phyloP scores from a whole-genome alignment of 352 stramenopile genomes.

The Heterotrichella gracilis region DNA sequence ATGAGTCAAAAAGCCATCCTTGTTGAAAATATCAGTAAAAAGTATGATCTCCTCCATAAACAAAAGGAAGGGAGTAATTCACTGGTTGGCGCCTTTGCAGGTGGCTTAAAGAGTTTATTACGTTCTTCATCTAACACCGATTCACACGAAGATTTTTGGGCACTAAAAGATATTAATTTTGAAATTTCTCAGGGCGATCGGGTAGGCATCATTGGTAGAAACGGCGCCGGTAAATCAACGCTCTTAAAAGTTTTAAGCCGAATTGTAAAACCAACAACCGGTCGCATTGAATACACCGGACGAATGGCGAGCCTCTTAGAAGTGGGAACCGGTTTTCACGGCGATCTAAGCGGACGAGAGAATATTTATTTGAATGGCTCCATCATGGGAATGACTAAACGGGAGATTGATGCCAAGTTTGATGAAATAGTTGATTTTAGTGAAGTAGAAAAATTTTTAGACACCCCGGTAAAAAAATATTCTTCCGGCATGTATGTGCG shows the following conservation, averaged over 20 bases:
- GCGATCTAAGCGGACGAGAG: not conserved
- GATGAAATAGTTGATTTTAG: not conserved
- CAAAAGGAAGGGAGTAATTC: not conserved
- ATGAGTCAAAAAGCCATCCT: not conserved
- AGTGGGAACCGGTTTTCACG: not conserved
- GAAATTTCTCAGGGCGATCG: not conserved
- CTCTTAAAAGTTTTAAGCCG: conserved; percentile 1
- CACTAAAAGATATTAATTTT: not conserved
- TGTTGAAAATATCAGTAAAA: not conserved
- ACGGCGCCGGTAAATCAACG: not conserved
- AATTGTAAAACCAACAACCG: not conserved
- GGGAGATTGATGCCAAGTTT: not conserved
- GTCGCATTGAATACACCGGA: not conserved
- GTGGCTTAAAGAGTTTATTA: not conserved
- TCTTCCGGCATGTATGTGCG: not conserved
- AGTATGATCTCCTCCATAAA: conserved; percentile 4
- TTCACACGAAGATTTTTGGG: not conserved
- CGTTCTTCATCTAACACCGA: not conserved
- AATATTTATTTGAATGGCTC: conserved; percentile 5
- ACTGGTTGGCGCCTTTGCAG: not conserved
- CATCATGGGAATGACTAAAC: not conserved
- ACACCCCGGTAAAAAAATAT: conserved; percentile 1
- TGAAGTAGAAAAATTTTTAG: not conserved
- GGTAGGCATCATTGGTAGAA: not conserved
- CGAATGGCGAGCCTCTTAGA: not conserved